Conservation (phyloP, 352 stramenopile genomes). For the Pythium brachiatum region DNA sequence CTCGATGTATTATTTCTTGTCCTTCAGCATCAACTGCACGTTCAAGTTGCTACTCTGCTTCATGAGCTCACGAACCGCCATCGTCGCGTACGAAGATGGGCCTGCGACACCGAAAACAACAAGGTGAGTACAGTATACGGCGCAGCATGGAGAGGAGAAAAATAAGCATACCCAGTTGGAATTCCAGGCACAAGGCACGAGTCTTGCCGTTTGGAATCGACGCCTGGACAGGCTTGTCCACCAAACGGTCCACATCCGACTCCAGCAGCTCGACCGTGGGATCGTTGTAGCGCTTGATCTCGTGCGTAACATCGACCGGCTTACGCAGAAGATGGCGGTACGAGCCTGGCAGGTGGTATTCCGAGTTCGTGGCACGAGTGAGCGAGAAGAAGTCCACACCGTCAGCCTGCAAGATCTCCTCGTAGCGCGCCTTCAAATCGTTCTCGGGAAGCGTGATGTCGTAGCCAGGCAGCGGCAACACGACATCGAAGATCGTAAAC, state of each 20-base stretch:
- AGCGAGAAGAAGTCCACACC: conserved; percentile 69
- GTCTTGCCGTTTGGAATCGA: conserved; percentile 66
- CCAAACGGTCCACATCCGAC: conserved; percentile 90
- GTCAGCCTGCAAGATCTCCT: conserved; percentile 57
- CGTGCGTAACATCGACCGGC: conserved; percentile 85
- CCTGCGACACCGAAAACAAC: conserved; percentile 25
- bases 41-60: conserved; percentile 89
- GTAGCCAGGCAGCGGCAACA: conserved; percentile 95
- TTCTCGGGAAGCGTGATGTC: conserved; percentile 89
- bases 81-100: conserved; percentile 94
- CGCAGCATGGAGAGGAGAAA: too few species aligned
- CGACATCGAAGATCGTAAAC: conserved; percentile 93
- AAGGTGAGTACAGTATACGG: not conserved
- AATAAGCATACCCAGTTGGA: conserved; percentile 57
- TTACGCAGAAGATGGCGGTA: conserved; percentile 93
- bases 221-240: conserved; percentile 27
- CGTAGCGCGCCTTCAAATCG: conserved; percentile 60
- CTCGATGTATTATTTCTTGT: conserved; percentile 17
- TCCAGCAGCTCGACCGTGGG: conserved; percentile 88
- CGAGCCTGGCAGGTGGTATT: conserved; percentile 91
- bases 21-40: conserved; percentile 56
- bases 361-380: conserved; percentile 68
- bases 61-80: conserved; percentile 94
- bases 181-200: conserved; percentile 76
- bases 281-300: conserved; percentile 93